phyloP scores from a whole-genome alignment of 768 basidiomycete genomes.

The Leucocoprinus birnbaumii region DNA sequence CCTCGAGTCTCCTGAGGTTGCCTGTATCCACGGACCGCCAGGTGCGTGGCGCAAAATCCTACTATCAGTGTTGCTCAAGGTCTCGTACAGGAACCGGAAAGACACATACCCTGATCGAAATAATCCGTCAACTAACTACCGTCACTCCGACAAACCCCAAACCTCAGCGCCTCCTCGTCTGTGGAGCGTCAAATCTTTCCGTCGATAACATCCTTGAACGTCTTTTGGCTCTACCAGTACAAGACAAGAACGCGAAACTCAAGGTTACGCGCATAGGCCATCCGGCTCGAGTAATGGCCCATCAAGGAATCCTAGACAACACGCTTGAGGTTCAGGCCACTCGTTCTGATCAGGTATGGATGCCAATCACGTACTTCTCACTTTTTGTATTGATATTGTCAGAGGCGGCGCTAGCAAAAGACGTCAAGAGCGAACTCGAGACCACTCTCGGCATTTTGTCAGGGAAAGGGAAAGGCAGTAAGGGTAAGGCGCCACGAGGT shows the following conservation, averaged over 20 bases:
- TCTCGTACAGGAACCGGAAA: conserved; percentile 82
- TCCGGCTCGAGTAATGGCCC: conserved; percentile 86
- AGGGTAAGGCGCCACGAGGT: conserved; percentile 68
- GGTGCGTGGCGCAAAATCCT: too few species aligned
- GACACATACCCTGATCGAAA: conserved; percentile 92
- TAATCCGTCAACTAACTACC: conserved; percentile 79
- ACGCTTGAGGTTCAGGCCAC: conserved; percentile 75
- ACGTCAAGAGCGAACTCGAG: conserved; percentile 87
- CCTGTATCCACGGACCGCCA: conserved; percentile 97
- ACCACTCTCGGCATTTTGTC: conserved; percentile 60
- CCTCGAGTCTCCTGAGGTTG: conserved; percentile 77
- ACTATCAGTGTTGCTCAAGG: too few species aligned
- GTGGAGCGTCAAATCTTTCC: conserved; percentile 91
- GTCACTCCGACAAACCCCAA: conserved; percentile 43
- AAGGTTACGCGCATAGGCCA: conserved; percentile 90
- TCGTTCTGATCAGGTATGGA: conserved; percentile 57
- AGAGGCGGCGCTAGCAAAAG: conserved; percentile 79
- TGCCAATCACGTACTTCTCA: background rate
- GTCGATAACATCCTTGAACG: conserved; percentile 95
- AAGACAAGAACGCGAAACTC: conserved; percentile 47
- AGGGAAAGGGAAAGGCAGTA: conserved; percentile 70
- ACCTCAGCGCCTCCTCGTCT: conserved; percentile 71
- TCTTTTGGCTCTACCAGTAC: conserved; percentile 58
- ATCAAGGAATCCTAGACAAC: conserved; percentile 60
- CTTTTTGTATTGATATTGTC: background rate